These are phyloP conservation scores for Mallotus japonicus DNA, from an alignment of 441 rosid species.

Conservation along the genomic window DNA sequence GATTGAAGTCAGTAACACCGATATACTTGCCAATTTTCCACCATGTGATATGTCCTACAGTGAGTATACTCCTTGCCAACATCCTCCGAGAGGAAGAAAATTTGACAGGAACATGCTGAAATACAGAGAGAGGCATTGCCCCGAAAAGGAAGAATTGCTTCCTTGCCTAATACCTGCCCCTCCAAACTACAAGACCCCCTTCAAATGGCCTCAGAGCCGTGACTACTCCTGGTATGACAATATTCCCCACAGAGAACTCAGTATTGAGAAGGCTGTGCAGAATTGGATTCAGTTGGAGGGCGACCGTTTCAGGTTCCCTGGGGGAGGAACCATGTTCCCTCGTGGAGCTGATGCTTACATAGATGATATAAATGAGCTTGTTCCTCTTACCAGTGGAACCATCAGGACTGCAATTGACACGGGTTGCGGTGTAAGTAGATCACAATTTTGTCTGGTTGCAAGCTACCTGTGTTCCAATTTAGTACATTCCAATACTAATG, in stretches of 20 bases:
- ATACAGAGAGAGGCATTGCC: conserved; percentile 93
- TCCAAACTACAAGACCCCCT: conserved; percentile 86
- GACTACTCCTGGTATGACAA: conserved; percentile 94
- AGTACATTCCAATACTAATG: background rate
- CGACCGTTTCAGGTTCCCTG: conserved; percentile 85
- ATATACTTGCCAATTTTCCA: conserved; percentile 40
- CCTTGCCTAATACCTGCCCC: conserved; percentile 88
- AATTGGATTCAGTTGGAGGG: conserved; percentile 96
- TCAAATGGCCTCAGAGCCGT: conserved; percentile 95
- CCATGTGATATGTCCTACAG: conserved; percentile 69
- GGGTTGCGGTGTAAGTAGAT: conserved; percentile 83
- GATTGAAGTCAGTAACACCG: conserved; percentile 39
- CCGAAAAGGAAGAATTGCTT: conserved; percentile 61
- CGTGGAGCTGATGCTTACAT: conserved; percentile 95
- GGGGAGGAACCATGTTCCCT: conserved; percentile 95
- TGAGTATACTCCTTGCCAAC: conserved; percentile 91
- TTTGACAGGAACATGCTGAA: conserved; percentile 77
- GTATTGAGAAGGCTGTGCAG: conserved; percentile 94
- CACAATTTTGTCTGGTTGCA: background rate
- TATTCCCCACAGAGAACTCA: conserved; percentile 90
- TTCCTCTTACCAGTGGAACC: conserved; percentile 71
- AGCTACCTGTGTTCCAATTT: background rate
- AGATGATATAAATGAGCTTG: conserved; percentile 69
- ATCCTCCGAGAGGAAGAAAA: conserved; percentile 66
- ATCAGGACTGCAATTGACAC: conserved; percentile 91